phyloP scores from a whole-genome alignment of 1,284 basidiomycete species.

The Apiotrichum porosum region DNA sequence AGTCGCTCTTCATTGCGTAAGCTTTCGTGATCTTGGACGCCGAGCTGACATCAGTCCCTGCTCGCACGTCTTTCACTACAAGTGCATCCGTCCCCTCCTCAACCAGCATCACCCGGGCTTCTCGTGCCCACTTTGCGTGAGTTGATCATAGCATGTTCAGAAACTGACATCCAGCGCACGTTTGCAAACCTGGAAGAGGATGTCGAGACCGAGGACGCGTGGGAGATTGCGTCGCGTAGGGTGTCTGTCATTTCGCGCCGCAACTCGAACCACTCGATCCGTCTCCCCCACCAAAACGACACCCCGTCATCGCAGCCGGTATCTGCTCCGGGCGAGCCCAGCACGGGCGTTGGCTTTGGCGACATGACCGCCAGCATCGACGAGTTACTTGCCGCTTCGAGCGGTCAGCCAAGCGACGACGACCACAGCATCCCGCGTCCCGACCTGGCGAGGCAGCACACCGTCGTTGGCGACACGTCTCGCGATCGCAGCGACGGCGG shows the following conservation, averaged over 20 bases:
- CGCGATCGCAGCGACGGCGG: background rate
- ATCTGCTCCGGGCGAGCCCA: conserved; percentile 15
- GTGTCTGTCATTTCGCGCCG: conserved; percentile 39
- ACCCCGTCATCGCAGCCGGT: background rate
- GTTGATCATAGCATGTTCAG: conserved; percentile 7
- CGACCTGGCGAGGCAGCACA: background rate
- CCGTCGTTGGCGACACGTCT: background rate
- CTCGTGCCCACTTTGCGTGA: conserved; percentile 81
- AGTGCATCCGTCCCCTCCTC: conserved; percentile 90
- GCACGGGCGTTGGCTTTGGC: conserved; percentile 18
- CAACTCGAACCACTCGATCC: conserved; percentile 37
- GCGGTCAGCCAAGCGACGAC: background rate
- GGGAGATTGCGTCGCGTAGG: conserved; percentile 46
- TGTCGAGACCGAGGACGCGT: conserved; percentile 67
- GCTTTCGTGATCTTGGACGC: conserved; percentile 12
- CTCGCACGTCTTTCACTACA: conserved; percentile 97
- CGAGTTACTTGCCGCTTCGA: conserved; percentile 18
- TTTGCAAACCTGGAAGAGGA: conserved; percentile 95
- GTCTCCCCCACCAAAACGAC: conserved; percentile 12
- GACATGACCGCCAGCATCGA: conserved; percentile 19
- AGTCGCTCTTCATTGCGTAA: conserved; percentile 88
- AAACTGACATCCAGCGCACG: conserved; percentile 54
- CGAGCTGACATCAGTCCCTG: conserved; percentile 58
- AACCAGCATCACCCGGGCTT: conserved; percentile 86
- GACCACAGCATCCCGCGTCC: background rate